Conservation (phyloP, 495 filamentous ascomycete species). For the Podospora sp. region DNA sequence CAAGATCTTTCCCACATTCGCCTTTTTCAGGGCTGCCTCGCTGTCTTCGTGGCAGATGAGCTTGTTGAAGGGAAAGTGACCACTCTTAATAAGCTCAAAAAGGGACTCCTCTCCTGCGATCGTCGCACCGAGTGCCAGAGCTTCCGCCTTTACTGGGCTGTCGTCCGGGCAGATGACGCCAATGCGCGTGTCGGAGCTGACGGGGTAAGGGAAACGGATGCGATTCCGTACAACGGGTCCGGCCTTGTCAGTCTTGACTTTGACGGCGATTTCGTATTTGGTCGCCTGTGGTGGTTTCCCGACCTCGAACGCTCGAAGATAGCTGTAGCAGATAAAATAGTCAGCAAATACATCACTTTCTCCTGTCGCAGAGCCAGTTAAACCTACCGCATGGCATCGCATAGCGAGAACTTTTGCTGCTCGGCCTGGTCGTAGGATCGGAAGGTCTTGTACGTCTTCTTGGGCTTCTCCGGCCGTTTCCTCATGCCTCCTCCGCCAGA, state of each 20-base stretch:
- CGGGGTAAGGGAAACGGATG: constrained; percentile 83
- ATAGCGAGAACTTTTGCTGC: constrained; percentile 73
- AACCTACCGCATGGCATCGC: constrained; percentile 87
- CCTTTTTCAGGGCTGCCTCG: constrained; percentile 71
- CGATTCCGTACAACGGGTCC: constrained; percentile 84
- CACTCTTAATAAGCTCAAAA: constrained; percentile 75
- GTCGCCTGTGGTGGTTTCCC: constrained; percentile 67
- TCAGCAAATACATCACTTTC: not conserved
- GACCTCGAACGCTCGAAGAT: constrained; percentile 89
- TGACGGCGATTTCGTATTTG: constrained; percentile 89
- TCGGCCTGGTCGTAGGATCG: constrained; percentile 60
- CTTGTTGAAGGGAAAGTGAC: constrained; percentile 80
- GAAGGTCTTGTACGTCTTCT: constrained; percentile 66
- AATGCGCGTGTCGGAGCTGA: constrained; percentile 81
- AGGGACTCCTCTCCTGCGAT: constrained; percentile 83
- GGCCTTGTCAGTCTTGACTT: constrained; percentile 75
- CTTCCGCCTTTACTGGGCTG: constrained; percentile 67
- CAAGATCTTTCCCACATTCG: constrained; percentile 74
- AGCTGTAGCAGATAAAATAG: constrained; percentile 53
- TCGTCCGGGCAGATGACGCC: constrained; percentile 85
- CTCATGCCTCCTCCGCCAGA: constrained; percentile 34
- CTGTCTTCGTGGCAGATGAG: constrained; percentile 84
- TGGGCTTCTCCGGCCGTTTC: constrained; percentile 53
- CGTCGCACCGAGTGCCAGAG: constrained; percentile 72
- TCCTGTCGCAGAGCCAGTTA: not conserved